Conservation (phyloP, 805 yeast species). For the Candida montana region DNA sequence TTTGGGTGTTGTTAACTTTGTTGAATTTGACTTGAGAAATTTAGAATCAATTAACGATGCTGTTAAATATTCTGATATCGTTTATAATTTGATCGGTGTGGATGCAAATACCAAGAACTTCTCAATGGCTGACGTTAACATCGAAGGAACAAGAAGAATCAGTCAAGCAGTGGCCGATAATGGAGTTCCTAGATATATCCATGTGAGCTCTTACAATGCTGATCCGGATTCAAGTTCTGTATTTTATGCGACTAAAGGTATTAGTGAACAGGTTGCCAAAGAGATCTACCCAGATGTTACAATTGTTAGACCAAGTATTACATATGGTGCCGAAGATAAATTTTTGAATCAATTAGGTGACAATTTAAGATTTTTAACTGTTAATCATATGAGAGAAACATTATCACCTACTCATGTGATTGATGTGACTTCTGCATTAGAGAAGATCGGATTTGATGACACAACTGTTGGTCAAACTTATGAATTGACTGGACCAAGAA, state of each 20-base stretch:
- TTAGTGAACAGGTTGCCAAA: constrained; percentile 67
- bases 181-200: constrained; percentile 68
- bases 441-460: constrained; percentile 75
- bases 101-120: constrained; percentile 75
- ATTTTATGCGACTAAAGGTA: constrained; percentile 75
- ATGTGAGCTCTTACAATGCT: constrained; percentile 78
- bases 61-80: constrained; percentile 77
- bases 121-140: constrained; percentile 76
- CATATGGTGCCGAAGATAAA: constrained; percentile 71
- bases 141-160: constrained; percentile 72
- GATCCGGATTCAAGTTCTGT: constrained; percentile 59
- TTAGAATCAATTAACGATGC: constrained; percentile 68
- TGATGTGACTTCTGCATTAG: constrained; percentile 77
- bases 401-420: constrained; percentile 68
- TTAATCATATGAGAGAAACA: constrained; percentile 57
- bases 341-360: constrained; percentile 58
- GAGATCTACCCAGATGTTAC: constrained; percentile 70
- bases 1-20: constrained; percentile 78
- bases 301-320: constrained; percentile 79
- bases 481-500: constrained; percentile 72
- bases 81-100: constrained; percentile 73
- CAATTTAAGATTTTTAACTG: constrained; percentile 56
- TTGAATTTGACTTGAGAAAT: constrained; percentile 80
- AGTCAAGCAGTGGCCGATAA: constrained; percentile 66
- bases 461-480: constrained; percentile 69